phyloP scores from a whole-genome alignment of 345 rosid species.

The Jatropha curcas region DNA sequence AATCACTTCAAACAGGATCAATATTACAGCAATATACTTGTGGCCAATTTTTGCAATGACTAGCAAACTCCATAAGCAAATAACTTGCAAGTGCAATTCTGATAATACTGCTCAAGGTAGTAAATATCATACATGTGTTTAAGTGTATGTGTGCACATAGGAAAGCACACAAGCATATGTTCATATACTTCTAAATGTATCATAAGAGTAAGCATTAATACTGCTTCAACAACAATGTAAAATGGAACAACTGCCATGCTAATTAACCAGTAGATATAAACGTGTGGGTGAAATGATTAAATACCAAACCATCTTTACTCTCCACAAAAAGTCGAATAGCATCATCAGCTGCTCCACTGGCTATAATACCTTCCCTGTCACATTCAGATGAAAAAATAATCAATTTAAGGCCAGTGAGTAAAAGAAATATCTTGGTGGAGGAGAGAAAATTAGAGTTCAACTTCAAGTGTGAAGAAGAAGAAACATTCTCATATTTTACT shows the following conservation, averaged over 20 bases:
- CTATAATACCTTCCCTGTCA: constrained; percentile 71
- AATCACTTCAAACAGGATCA: not conserved
- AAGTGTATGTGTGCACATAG: not conserved
- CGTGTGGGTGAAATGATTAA: constrained; percentile 2
- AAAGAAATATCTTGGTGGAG: not conserved
- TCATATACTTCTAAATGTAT: not conserved
- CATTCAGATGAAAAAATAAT: constrained; percentile 10
- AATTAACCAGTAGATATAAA: constrained; percentile 4
- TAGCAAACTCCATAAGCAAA: not conserved
- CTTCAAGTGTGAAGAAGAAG: not conserved
- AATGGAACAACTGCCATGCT: not conserved
- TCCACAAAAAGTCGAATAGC: constrained; percentile 73
- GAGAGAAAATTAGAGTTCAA: not conserved
- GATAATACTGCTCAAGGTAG: not conserved
- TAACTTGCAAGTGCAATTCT: not conserved
- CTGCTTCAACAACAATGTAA: not conserved
- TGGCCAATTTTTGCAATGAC: not conserved
- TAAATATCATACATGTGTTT: too few species aligned
- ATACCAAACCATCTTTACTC: constrained; percentile 63
- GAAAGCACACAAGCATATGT: not conserved
- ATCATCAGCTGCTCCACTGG: constrained; percentile 94
- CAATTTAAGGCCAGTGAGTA: constrained; percentile 5
- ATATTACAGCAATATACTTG: not conserved
- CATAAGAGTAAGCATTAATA: not conserved
- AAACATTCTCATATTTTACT: not conserved